Evolutionary conservation across 2,329 filamentous ascomycete species (phyloP).

Genomic region (Fusarium succisae): DNA sequence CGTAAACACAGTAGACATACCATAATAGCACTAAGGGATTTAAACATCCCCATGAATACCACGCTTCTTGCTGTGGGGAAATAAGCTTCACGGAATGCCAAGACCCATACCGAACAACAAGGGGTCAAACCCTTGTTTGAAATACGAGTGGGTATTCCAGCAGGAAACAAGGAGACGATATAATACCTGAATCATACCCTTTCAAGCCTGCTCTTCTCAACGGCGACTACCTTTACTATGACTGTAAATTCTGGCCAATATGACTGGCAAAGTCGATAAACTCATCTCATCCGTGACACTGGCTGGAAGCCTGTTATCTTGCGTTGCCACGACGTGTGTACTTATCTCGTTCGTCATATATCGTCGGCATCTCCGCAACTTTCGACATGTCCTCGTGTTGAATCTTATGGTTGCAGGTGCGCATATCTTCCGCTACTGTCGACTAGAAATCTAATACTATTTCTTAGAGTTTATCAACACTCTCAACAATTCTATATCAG

Average conservation of each 20-base stretch:
- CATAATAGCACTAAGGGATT: background rate
- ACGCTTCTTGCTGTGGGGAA: background rate
- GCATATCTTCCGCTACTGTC: background rate
- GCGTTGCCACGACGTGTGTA: constrained; percentile 33
- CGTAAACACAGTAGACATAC: too few species aligned
- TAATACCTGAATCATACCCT: background rate
- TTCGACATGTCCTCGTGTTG: constrained; percentile 38
- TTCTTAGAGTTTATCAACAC: constrained; percentile 36
- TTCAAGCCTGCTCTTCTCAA: background rate
- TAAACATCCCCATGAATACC: background rate
- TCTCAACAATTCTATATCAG: constrained; percentile 39
- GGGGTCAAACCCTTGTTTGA: constrained; percentile 8
- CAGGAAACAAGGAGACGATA: background rate
- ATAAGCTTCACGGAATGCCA: background rate
- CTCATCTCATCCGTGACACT: constrained; percentile 36
- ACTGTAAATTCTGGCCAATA: background rate
- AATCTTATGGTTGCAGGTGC: constrained; percentile 39
- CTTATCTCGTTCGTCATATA: constrained; percentile 36
- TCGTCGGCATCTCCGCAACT: constrained; percentile 32
- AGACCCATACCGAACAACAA: constrained; percentile 2
- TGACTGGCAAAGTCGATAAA: constrained; percentile 26
- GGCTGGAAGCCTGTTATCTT: constrained; percentile 36
- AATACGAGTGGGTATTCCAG: background rate
- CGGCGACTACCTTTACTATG: constrained; percentile 7
- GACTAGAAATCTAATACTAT: background rate